A percentile compares a stretch with the other conserved stretches of the same genome.
Conservation (phyloP, 2,329 filamentous ascomycete genomes). For the Beauveria varroae region DNA sequence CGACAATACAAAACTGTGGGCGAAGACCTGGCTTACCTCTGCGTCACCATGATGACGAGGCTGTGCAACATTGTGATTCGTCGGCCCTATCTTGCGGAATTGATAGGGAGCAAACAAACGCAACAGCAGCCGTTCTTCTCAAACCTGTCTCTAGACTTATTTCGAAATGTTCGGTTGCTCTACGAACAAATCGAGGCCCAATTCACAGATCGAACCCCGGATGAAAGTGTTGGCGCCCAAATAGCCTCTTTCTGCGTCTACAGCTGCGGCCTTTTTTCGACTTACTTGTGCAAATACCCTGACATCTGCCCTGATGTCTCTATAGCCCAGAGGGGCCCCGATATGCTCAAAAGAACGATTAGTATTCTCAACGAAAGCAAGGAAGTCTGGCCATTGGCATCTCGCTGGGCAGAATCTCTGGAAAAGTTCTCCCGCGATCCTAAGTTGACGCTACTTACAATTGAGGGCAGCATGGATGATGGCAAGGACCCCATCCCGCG, state of each 20-base stretch:
- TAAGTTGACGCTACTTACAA: conserved; percentile 29
- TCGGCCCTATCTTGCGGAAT: conserved; percentile 44
- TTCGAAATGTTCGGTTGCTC: conserved; percentile 38
- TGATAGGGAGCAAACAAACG: conserved; percentile 34
- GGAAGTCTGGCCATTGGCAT: conserved; percentile 44
- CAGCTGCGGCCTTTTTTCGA: conserved; percentile 45
- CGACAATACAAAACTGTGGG: conserved; percentile 39
- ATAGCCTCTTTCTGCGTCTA: conserved; percentile 50
- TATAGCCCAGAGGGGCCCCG: conserved; percentile 33
- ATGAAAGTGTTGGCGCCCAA: conserved; percentile 45
- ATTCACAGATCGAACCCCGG: conserved; percentile 36
- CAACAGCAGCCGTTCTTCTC: conserved; percentile 32
- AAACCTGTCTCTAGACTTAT: conserved; percentile 38
- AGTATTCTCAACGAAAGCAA: conserved; percentile 40
- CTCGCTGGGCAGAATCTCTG: conserved; percentile 44
- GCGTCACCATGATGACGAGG: conserved; percentile 46
- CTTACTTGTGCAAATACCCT: conserved; percentile 45
- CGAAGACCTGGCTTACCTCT: conserved; percentile 46
- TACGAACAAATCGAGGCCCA: conserved; percentile 45
- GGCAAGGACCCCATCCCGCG: conserved; percentile 29
- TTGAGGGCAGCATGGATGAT: conserved; percentile 44
- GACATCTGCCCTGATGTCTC: conserved; percentile 33
- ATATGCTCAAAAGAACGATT: conserved; percentile 39
- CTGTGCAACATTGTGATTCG: conserved; percentile 50
- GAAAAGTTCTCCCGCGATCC: conserved; percentile 39